A percentile compares a stretch with the other conserved stretches of the same genome.
Evolutionary conservation across 164 flowering plant species (phyloP).

Genomic region (Magnolia kwangsiensis): DNA sequence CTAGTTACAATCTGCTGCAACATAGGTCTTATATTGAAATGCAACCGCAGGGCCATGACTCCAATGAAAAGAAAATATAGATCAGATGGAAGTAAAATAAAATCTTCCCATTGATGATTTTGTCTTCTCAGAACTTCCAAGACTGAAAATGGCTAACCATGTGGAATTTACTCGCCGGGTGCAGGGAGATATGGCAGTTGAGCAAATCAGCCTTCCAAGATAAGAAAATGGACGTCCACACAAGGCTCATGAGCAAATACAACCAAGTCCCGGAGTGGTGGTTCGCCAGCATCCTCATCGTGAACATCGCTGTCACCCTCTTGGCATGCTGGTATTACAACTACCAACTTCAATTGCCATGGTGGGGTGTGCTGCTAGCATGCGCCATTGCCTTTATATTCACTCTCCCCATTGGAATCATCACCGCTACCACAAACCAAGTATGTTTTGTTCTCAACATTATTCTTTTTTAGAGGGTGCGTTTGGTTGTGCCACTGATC

Average conservation of each 20-base stretch:
- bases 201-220: constrained; percentile 58
- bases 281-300: constrained; percentile 58
- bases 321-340: constrained; percentile 67
- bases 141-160: background rate
- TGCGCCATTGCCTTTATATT: constrained; percentile 69
- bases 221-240: constrained; percentile 64
- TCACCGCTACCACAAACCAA: constrained; percentile 88
- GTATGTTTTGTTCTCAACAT: constrained; percentile 21
- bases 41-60: too few relatives aligned
- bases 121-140: background rate
- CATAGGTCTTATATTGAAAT: too few relatives aligned
- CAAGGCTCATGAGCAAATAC: constrained; percentile 68
- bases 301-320: constrained; percentile 52
- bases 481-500: too few relatives aligned
- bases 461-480: background rate
- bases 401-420: constrained; percentile 86
- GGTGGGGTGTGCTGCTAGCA: constrained; percentile 88
- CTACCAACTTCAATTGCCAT: constrained; percentile 75
- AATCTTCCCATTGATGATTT: background rate
- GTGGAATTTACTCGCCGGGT: background rate
- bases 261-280: constrained; percentile 83
- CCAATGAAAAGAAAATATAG: too few relatives aligned
- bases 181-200: constrained; percentile 70
- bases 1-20: too few relatives aligned
- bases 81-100: background rate